phyloP scores from a whole-genome alignment of 768 basidiomycete species.

The Lyophyllum shimeji region DNA sequence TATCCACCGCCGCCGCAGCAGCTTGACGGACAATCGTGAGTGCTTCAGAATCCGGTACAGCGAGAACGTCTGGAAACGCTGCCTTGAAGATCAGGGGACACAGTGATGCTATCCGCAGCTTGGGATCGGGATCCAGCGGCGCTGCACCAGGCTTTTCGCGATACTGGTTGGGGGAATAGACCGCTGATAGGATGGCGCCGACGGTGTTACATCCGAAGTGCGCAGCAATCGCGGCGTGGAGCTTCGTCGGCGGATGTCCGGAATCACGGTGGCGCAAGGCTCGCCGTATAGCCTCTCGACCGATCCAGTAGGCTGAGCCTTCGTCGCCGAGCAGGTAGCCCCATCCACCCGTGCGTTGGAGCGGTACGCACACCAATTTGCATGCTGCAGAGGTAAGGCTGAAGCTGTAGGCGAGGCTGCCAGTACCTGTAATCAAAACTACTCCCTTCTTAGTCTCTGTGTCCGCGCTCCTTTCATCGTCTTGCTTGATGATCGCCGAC shows the following conservation, averaged over 20 bases:
- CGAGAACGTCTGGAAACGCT: constrained; percentile 16
- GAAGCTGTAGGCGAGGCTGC: constrained; percentile 24
- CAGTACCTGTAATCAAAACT: constrained; percentile 24
- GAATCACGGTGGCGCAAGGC: constrained; percentile 17
- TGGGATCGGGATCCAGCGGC: constrained; percentile 19
- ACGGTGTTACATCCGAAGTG: constrained; percentile 21
- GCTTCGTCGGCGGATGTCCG: constrained; percentile 16
- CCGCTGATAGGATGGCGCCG: constrained; percentile 21
- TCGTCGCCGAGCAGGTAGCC: constrained; percentile 28
- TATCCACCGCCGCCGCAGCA: constrained; percentile 15
- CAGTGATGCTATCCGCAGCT: constrained; percentile 24
- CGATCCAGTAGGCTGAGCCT: constrained; percentile 25
- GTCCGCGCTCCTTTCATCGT: not conserved
- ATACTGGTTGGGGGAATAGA: constrained; percentile 19
- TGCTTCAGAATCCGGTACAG: constrained; percentile 17
- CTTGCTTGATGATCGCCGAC: constrained; percentile 18
- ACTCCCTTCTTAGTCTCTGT: constrained; percentile 19
- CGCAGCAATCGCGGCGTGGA: constrained; percentile 17
- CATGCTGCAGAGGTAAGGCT: constrained; percentile 9
- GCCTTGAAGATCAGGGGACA: constrained; percentile 18
- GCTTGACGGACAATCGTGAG: constrained; percentile 18
- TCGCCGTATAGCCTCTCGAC: constrained; percentile 22
- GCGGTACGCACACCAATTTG: constrained; percentile 12
- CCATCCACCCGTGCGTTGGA: constrained; percentile 24
- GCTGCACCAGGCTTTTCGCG: constrained; percentile 3